Evolutionary conservation across 169 alveolate species (phyloP).

Genomic region (Eimeria brunetti): DNA sequence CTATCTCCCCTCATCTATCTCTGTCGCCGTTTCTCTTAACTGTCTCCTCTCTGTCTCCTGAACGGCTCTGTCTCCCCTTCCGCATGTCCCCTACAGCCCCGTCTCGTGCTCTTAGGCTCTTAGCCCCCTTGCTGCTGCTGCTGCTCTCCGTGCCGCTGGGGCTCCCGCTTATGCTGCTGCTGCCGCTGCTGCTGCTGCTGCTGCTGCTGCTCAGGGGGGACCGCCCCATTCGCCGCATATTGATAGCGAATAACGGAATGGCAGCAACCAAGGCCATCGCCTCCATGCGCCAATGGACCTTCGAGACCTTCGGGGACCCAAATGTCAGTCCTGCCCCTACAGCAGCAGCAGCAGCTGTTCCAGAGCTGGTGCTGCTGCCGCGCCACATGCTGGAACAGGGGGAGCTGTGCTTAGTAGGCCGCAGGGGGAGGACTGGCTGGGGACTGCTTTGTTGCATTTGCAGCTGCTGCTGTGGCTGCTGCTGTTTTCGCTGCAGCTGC

Average conservation of each 20-base stretch:
- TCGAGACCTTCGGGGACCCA: constrained; percentile 82
- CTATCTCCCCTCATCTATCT: too few species aligned
- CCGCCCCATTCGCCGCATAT: constrained; percentile 82
- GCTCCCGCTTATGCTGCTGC: neutral
- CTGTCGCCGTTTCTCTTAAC: too few species aligned
- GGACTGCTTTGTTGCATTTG: neutral
- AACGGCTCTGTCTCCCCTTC: too few species aligned
- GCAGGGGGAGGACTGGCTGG: too few species aligned
- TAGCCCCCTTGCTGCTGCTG: neutral
- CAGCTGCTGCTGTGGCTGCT: neutral
- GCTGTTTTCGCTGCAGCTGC: constrained; percentile 69
- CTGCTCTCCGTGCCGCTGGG: neutral
- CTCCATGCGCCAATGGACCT: constrained; percentile 86
- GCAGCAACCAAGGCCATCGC: constrained; percentile 85
- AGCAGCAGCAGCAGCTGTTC: neutral
- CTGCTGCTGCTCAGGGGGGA: too few species aligned
- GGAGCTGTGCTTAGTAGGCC: too few species aligned
- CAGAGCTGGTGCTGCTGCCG: neutral
- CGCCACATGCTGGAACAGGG: too few species aligned
- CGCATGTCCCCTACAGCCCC: too few species aligned
- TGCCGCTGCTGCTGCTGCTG: neutral
- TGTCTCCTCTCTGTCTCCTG: too few species aligned
- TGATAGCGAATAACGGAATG: constrained; percentile 86
- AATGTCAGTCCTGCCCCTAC: constrained; percentile 46
- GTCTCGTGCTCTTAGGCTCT: neutral